Base-by-base conservation (phyloP, 768 basidiomycete species). In the Hygrophorus pudorinus region DNA sequence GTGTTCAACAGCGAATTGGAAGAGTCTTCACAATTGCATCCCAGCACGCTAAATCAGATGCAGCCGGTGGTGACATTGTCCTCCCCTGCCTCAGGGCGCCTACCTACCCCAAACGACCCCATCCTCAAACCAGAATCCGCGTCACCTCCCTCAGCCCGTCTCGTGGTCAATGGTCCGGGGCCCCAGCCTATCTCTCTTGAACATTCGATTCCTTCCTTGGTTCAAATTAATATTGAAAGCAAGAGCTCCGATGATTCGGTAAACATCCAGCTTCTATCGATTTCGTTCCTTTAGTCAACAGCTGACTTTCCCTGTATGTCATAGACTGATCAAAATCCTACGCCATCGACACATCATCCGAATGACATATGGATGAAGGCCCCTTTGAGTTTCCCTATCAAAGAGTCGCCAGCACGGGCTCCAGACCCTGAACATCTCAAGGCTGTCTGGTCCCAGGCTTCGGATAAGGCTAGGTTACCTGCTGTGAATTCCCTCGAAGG, bases 371-470 rank as follows among this genome's bases (percentile, higher is more conserved):
- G 83, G 78, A 60, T 70, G 37, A 71, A 73, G 53, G 68, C 75
- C 35, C 65, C 79, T 6, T 55, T 79, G 48, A 74, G 63, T 50
- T 66, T 81, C 41, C 58, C 76, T 8, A 56, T 74, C 39, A 87
- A 86, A 58, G 85, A 88, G 29, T 75, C 79, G 7, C 71, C 81
- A 12, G 73, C 76, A 32, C 72, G 83, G 42, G 72, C 70, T 31
- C 82, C 85, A 5, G 85, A 87, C 58, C 81, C 83, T n/a, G 86
- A 88, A 54, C 85, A 85, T 51, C 65, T 91, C 41, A 89, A 84
- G 60, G 80, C 83, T 17, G 75, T 90, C 6, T 90, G 88, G 85
- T 85, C 84, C 14, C 81, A 86, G 54, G 73, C 81, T 4, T 73
- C 86, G 3, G 78, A 79, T 57, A 81, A 83, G 59, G 68, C 78